phyloP scores from a whole-genome alignment of 805 yeast species.

The Komagataella mondaviorum region DNA sequence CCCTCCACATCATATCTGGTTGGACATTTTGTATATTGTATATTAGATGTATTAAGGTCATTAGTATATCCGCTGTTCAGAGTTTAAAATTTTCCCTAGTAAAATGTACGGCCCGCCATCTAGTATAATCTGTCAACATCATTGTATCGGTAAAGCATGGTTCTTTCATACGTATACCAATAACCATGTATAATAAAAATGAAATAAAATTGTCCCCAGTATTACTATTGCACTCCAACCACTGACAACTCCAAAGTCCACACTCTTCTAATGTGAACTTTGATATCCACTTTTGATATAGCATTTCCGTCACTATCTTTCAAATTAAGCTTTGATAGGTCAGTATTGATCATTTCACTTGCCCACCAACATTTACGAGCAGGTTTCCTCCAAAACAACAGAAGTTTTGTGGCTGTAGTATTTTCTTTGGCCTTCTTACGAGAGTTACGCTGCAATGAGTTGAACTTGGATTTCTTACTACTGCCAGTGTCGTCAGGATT shows the following conservation, averaged over 20 bases:
- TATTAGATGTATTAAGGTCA: not conserved
- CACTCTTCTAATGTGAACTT: conserved; percentile 80
- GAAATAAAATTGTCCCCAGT: not conserved
- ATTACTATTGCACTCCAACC: conserved; percentile 54
- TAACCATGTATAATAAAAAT: not conserved
- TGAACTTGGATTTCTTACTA: conserved; percentile 41
- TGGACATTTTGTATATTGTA: not conserved
- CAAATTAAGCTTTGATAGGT: conserved; percentile 13
- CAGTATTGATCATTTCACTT: conserved; percentile 37
- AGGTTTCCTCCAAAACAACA: conserved; percentile 93
- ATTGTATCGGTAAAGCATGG: not conserved
- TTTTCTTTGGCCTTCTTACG: conserved; percentile 24
- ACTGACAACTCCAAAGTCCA: conserved; percentile 95
- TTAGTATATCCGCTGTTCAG: not conserved
- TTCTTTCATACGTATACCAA: not conserved
- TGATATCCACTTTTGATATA: conserved; percentile 30
- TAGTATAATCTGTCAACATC: not conserved
- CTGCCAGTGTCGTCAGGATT: conserved; percentile 22
- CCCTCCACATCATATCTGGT: not conserved
- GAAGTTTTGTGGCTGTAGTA: conserved; percentile 40
- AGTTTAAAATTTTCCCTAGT: not conserved
- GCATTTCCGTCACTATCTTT: conserved; percentile 12
- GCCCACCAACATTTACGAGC: conserved; percentile 99
- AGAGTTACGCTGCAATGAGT: conserved; percentile 38
- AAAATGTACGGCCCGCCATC: not conserved